Percentiles rank a stretch among this genome's conserved stretches.
These are phyloP conservation scores for Byssochlamys sp. DNA, from an alignment of 2,329 filamentous ascomycete species.

Conservation along the genomic window DNA sequence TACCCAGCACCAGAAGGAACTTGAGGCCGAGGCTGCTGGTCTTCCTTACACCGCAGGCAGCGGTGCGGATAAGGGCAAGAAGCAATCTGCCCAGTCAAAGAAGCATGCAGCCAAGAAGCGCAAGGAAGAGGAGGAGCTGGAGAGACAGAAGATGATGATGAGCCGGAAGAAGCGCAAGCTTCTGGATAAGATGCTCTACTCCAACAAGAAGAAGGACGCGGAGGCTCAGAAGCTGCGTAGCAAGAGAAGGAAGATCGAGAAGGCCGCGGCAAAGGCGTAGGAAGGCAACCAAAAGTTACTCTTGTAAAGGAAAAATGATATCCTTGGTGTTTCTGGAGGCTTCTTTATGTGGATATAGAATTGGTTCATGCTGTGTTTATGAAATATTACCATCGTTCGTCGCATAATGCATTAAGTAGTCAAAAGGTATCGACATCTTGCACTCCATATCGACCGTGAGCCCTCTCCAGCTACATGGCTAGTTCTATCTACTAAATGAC, in stretches of 20 bases:
- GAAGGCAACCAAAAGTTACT: conserved; percentile 19
- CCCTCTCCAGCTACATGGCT: background rate
- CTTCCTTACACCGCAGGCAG: conserved; percentile 35
- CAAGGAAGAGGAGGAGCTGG: conserved; percentile 73
- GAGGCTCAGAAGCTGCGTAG: conserved; percentile 77
- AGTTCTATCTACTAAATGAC: background rate
- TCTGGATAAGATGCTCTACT: conserved; percentile 94
- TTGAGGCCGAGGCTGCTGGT: conserved; percentile 83
- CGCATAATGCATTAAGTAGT: background rate
- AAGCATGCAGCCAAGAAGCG: conserved; percentile 58
- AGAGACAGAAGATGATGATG: conserved; percentile 95
- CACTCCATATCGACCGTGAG: background rate
- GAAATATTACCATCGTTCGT: background rate
- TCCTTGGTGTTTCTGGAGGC: background rate
- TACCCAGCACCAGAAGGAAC: conserved; percentile 70
- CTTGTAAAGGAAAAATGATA: conserved; percentile 10
- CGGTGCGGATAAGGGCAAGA: conserved; percentile 50
- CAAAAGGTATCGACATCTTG: background rate
- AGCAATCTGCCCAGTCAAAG: conserved; percentile 58
- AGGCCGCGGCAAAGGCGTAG: conserved; percentile 20
- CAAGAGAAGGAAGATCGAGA: conserved; percentile 88
- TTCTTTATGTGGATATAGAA: background rate
- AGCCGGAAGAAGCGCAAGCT: conserved; percentile 95
- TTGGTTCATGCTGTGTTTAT: background rate
- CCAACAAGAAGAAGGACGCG: conserved; percentile 82